Evolutionary conservation across 2,329 filamentous ascomycete genomes (phyloP), one percentile per base, ranked within the genome.

Genomic region (Pyrenochaeta sp.): DNA sequence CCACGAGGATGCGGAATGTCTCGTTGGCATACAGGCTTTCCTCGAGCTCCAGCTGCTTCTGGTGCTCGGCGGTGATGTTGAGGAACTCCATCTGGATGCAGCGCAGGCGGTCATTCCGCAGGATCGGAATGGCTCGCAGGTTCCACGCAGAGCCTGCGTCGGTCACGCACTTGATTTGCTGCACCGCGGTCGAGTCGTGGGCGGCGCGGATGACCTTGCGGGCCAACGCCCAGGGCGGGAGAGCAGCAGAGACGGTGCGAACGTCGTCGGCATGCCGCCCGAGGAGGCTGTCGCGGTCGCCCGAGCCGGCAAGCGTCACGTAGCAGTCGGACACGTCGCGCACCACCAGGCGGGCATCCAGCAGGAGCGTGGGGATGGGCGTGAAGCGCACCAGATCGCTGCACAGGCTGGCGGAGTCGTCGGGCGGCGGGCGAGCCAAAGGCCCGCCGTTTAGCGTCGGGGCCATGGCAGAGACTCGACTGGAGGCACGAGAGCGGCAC

Each of bases 1-100:
- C 79, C 23, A 86, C 74, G 21, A 87, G 58, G 26, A 85, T 80
- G n/a, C 80, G 80, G 59, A 84, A 85, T 4, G 77, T 77, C 53
- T 83, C 79, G 54, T 77, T 78, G 38, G 56, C 79, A 77, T 40
- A 75, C 60, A 65, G 23, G 7, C 55, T 58, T 40, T 77, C 73
- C 41, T 76, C 72, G 26, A 77, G 61, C 26, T 69, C 71, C 8
- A 63, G 44, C 68, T 68, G 46, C 65, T 67, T 57, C 27, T 36
- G 50, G 14, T 59, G 58, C 18, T 72, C 63, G 23, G 65, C 63
- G 15, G 67, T 72, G 29, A 67, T 58, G 35, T 75, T 65, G 6
- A 72, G 62, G 11, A 72, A 66, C 46, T 79, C 74, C 18, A 80
- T 61, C 6, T 76, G 57, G 6, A 78, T 41, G 52, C 73, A 76